Percentiles rank a stretch among this genome's conserved stretches.
These are phyloP conservation scores for Penicillium manginii DNA, from an alignment of 495 filamentous ascomycete genomes.

Conservation along the genomic window DNA sequence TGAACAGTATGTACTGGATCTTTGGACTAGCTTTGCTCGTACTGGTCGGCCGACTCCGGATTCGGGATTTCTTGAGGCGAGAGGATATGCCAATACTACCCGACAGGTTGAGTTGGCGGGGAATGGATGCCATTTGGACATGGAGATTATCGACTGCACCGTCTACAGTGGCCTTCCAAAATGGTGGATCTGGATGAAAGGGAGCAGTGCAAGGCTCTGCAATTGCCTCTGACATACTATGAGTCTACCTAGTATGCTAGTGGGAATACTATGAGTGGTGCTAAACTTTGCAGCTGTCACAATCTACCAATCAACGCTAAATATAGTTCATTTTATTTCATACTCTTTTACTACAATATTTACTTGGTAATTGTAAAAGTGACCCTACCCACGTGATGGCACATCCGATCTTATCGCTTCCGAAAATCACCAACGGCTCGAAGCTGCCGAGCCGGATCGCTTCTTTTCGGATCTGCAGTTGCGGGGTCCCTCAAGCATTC, in stretches of 20 bases:
- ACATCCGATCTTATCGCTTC: slow-evolving; percentile 31
- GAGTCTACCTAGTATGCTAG: background rate
- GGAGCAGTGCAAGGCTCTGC: slow-evolving; percentile 21
- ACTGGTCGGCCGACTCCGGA: slow-evolving; percentile 23
- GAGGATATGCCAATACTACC: slow-evolving; percentile 25
- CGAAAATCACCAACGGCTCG: slow-evolving; percentile 9
- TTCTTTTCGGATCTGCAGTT: slow-evolving; percentile 26
- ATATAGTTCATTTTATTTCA: no score
- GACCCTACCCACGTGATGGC: slow-evolving; percentile 20
- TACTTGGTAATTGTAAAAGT: no score
- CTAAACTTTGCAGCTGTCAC: no score
- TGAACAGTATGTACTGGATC: slow-evolving; percentile 31
- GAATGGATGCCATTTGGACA: slow-evolving; percentile 15
- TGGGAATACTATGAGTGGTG: background rate
- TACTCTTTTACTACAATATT: no score
- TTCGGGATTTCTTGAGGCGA: slow-evolving; percentile 18
- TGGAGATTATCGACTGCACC: slow-evolving; percentile 10
- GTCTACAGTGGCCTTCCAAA: slow-evolving; percentile 23
- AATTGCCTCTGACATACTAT: slow-evolving; percentile 18
- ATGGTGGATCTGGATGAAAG: slow-evolving; percentile 22
- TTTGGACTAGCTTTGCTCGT: slow-evolving; percentile 32
- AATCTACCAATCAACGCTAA: no score
- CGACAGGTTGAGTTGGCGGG: slow-evolving; percentile 15
- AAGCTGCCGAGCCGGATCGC: background rate
- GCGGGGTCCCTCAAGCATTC: slow-evolving; percentile 14